Evolutionary conservation across 371 early-diverging fungal species (phyloP), one percentile per base, ranked within the genome.

Genomic region (Antonospora locustae): DNA sequence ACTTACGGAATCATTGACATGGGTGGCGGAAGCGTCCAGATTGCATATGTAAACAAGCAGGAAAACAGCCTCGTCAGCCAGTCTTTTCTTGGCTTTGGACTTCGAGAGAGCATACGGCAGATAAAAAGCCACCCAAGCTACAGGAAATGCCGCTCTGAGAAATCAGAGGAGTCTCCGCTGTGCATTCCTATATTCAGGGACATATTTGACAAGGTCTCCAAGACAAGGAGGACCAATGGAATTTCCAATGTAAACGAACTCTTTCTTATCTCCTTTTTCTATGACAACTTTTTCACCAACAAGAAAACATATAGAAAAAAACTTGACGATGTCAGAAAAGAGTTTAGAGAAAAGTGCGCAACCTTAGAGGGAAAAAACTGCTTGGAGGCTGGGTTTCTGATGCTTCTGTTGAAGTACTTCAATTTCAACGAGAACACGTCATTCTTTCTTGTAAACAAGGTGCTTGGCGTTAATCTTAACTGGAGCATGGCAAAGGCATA

Each of bases 21-120:
- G 63, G 72, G 72, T 1, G 72, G 72, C 1, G 59, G 50, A 22
- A 67, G 68, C 44, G 50, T 61, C 12, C 70, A 72, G 29, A 52
- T 72, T 11, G 43, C 62, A 3, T 58, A 49, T 61, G 48, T 51
- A 46, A 37, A 39, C 17, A 7, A 36, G 39, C 17, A 32, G 28
- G 17, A 9, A 32, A 34, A 25, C 48, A 14, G 0, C n/a, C 20
- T 37, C 41, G 5, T 9, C 4, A 6, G n/a, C 23, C 6, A 27
- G 7, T 49, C 49, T 11, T 49, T 49, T 49, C n/a, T 30, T 29
- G 49, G 49, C 5, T 29, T 5, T 4, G 49, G 49, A 30, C 16
- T 49, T n/a, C 17, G 19, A 11, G 49, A 49, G 19, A 14, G 16
- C 3, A 30, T 49, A 22, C 9, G 28, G 16, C 23, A 9, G 24